Conservation (phyloP, 345 rosid genomes). For the Murraya koenigii region DNA sequence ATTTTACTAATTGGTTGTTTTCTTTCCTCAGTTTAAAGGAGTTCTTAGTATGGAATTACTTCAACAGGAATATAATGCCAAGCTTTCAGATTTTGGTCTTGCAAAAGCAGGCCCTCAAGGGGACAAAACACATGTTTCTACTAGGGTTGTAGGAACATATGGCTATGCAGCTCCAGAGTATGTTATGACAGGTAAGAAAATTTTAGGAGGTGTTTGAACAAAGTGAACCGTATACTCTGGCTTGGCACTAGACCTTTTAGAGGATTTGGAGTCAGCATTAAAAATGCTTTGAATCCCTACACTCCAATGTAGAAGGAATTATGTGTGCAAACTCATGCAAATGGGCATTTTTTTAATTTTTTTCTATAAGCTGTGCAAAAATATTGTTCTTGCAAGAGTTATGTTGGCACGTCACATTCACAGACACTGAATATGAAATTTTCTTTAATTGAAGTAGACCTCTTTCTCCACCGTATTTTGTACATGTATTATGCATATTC, state of each 20-base stretch:
- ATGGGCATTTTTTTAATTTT: neutral
- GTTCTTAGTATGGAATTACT: slow-evolving; percentile 17
- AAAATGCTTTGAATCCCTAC: neutral
- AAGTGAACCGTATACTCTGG: neutral
- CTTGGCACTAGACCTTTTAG: neutral
- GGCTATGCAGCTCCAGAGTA: slow-evolving; percentile 88
- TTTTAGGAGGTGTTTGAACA: neutral
- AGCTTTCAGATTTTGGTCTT: slow-evolving; percentile 83
- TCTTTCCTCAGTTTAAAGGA: neutral
- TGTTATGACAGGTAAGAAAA: slow-evolving; percentile 64
- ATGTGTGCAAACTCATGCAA: neutral
- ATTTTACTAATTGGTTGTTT: neutral
- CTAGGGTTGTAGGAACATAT: slow-evolving; percentile 81
- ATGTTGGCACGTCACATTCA: neutral
- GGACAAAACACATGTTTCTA: slow-evolving; percentile 83
- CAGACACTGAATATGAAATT: neutral
- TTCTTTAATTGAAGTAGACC: neutral
- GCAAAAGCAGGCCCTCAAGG: slow-evolving; percentile 90
- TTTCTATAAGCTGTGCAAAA: neutral
- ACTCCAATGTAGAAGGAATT: neutral
- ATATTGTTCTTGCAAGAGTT: neutral
- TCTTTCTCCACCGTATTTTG: neutral
- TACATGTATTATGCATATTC: neutral
- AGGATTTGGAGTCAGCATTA: slow-evolving; percentile 7
- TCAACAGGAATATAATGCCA: slow-evolving; percentile 68